These are phyloP conservation scores for Chlorella sp. DNA, from an alignment of 139 green algal species.

Conservation along the genomic window DNA sequence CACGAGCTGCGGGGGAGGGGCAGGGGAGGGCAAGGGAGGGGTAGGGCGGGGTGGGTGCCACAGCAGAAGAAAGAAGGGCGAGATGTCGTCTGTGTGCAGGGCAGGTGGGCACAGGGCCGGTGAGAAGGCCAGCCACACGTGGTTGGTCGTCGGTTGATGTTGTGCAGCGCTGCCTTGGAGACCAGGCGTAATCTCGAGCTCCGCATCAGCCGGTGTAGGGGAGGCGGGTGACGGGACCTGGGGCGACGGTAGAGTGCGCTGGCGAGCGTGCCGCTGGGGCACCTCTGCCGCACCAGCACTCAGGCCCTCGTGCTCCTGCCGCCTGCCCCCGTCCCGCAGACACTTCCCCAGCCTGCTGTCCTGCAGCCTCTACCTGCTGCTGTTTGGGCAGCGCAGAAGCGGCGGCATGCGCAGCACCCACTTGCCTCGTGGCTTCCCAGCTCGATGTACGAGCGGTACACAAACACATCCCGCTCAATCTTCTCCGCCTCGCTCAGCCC, in stretches of 20 bases:
- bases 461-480: constrained; percentile 85
- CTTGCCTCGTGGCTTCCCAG: constrained; percentile 91
- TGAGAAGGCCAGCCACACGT: no score
- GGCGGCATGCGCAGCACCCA: background rate
- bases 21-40: background rate
- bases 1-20: constrained; percentile 78
- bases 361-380: background rate
- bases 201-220: no score
- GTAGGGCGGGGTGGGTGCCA: background rate
- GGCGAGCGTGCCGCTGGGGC: no score
- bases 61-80: background rate
- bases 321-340: background rate
- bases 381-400: background rate
- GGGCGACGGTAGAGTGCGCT: no score
- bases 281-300: no score
- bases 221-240: no score
- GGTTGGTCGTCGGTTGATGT: no score
- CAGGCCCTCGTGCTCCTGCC: no score
- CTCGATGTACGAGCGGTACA: constrained; percentile 97
- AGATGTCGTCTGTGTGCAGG: no score
- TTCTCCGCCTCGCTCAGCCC: constrained; percentile 77
- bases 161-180: no score
- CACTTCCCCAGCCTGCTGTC: background rate
- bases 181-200: no score
- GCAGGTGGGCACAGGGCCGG: no score